Evolutionary conservation across 768 basidiomycete species (phyloP), one percentile per base, ranked within the genome.

Genomic region (Asterophora parasitica): DNA sequence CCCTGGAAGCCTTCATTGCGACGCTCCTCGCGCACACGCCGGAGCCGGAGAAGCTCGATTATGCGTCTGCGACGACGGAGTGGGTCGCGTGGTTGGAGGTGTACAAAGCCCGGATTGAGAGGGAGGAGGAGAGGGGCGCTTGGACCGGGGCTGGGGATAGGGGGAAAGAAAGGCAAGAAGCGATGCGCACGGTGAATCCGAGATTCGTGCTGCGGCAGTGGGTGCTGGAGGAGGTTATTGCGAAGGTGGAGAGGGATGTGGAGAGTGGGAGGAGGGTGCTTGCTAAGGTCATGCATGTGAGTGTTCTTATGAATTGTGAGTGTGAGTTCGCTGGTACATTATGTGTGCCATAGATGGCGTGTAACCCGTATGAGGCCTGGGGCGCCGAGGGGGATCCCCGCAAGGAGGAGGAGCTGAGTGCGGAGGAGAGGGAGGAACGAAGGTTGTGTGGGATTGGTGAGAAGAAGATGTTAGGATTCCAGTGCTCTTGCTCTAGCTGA

Each of bases 151-250:
- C 23, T 23, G 61, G 57, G 19, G 72, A 75, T 34, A 59, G 72
- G 30, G 77, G 80, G 40, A 66, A 52, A 1, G 75, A 74, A 51
- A 68, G 84, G 43, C 65, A 72, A 49, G 64, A 59, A 11, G 80
- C 73, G 30, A 77, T 79, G 69, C 75, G 71, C 51, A 63, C 53
- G 17, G 81, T 74, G 23, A 99, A 99, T 61, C 96, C 96, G 13
- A 74, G 93, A 30, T 98, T 99, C 65, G 83, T 95, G 28, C 66
- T 98, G 50, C 73, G 96, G 50, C 96, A 98, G 66, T 98, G 96
- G 96, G 70, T 98, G 7, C 73, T 99, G 28, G 93, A 98, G 63
- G 94, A 98, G 60, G 85, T 90, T 17, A 98, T 98, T 60, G 65
- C 68, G 52, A 77, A 77, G 53, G 78, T 92, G 1, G 88, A 92